Conservation (phyloP, 2,329 filamentous ascomycete species). For the Ophiostoma novo-ulmi region DNA sequence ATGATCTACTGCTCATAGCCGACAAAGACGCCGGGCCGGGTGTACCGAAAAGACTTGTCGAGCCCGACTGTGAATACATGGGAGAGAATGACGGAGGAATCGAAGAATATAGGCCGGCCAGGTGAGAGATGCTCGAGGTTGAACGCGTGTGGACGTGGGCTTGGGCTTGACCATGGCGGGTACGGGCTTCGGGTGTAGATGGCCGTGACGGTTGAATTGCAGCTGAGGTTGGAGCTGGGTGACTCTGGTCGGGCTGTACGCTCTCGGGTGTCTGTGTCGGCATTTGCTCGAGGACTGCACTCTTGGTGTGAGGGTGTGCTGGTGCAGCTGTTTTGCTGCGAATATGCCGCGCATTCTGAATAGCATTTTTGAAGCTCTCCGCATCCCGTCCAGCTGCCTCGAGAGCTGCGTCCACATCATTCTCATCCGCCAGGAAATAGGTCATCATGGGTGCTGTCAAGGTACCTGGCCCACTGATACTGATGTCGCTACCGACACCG, state of each 20-base stretch:
- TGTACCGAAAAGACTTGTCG: conserved; percentile 41
- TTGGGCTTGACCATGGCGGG: conserved; percentile 21
- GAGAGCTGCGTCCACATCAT: conserved; percentile 41
- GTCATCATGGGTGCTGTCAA: conserved; percentile 42
- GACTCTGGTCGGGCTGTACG: background rate
- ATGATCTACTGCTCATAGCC: conserved; percentile 45
- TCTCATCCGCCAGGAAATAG: conserved; percentile 48
- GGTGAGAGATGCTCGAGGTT: background rate
- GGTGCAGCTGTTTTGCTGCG: conserved; percentile 9
- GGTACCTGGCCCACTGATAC: background rate
- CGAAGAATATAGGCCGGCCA: background rate
- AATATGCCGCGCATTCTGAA: conserved; percentile 20
- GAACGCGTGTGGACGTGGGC: conserved; percentile 16
- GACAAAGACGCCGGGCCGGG: conserved; percentile 37
- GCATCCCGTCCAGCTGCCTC: conserved; percentile 30
- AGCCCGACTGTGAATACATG: conserved; percentile 39
- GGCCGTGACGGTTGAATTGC: background rate
- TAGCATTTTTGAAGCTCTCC: conserved; percentile 35
- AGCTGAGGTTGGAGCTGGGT: background rate
- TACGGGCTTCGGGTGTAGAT: background rate
- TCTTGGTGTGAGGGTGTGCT: background rate
- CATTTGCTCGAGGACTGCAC: background rate
- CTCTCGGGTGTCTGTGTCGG: background rate
- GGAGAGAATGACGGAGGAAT: conserved; percentile 19
- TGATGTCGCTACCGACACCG: background rate